Percentiles rank a stretch among this genome's conserved stretches.
These are phyloP conservation scores for Gentiana dahurica DNA, from an alignment of 257 asterid genomes.

Conservation along the genomic window DNA sequence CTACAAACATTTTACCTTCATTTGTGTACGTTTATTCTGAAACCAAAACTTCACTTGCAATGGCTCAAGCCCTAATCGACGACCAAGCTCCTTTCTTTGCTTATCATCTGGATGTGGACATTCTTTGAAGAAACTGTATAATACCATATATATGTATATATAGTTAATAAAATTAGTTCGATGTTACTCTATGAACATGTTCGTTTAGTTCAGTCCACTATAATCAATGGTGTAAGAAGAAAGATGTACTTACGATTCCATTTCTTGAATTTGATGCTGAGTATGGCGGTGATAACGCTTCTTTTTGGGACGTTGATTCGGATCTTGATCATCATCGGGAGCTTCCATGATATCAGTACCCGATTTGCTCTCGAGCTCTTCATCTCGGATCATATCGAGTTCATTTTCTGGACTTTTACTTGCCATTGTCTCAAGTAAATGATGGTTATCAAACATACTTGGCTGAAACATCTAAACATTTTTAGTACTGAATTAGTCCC, in stretches of 20 bases:
- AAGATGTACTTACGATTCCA: conserved; percentile 49
- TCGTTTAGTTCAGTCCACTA: no score
- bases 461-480: conserved; percentile 50
- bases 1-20: conserved; percentile 12
- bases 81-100: conserved; percentile 87
- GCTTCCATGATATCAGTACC: conserved; percentile 60
- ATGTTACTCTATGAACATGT: no score
- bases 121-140: conserved; percentile 37
- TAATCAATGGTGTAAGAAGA: not conserved
- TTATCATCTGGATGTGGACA: conserved; percentile 96
- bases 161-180: no score
- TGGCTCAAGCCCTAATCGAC: conserved; percentile 60
- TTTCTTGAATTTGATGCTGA: conserved; percentile 62
- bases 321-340: conserved; percentile 68
- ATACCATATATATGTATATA: no score
- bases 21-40: conserved; percentile 77
- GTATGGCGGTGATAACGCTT: conserved; percentile 82
- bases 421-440: conserved; percentile 41
- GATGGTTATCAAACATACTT: conserved; percentile 57
- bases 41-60: conserved; percentile 95
- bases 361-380: conserved; percentile 59
- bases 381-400: conserved; percentile 48
- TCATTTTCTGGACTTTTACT: conserved; percentile 46
- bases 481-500: not conserved
- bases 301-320: conserved; percentile 53